A percentile compares a stretch with the other conserved stretches of the same genome.
Evolutionary conservation across 805 yeast genomes (phyloP).

Genomic region (Candida ovalis): DNA sequence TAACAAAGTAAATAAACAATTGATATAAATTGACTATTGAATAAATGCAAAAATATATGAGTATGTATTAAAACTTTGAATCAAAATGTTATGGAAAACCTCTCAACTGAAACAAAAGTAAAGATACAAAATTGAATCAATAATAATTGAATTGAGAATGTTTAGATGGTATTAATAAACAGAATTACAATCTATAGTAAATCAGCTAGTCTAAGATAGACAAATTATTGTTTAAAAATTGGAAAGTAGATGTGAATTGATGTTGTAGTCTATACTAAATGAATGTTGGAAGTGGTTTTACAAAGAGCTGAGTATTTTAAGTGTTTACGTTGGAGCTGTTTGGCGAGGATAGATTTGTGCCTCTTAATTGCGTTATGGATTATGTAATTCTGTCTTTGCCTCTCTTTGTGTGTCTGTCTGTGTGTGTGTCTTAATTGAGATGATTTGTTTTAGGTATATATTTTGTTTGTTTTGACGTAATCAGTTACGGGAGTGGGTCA

Average conservation of each 20-base stretch:
- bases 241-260: not conserved
- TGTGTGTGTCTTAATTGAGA: no score
- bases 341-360: no score
- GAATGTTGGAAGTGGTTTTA: not conserved
- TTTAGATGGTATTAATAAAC: not conserved
- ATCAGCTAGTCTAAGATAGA: not conserved
- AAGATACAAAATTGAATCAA: not conserved
- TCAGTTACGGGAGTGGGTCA: no score
- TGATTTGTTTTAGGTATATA: no score
- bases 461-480: no score
- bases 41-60: not conserved
- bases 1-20: not conserved
- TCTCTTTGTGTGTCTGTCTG: no score
- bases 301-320: not conserved
- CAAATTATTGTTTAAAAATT: not conserved
- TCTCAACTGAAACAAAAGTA: not conserved
- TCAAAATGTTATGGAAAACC: not conserved
- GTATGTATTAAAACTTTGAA: not conserved
- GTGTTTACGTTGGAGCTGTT: conserved; percentile 1
- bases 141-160: not conserved
- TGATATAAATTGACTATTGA: not conserved
- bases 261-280: not conserved
- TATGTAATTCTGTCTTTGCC: not conserved
- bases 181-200: not conserved
- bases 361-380: no score